A percentile compares a stretch with the other conserved stretches of the same genome.
These are phyloP conservation scores for Starmerella apis DNA, from an alignment of 805 yeast genomes.

Conservation along the genomic window DNA sequence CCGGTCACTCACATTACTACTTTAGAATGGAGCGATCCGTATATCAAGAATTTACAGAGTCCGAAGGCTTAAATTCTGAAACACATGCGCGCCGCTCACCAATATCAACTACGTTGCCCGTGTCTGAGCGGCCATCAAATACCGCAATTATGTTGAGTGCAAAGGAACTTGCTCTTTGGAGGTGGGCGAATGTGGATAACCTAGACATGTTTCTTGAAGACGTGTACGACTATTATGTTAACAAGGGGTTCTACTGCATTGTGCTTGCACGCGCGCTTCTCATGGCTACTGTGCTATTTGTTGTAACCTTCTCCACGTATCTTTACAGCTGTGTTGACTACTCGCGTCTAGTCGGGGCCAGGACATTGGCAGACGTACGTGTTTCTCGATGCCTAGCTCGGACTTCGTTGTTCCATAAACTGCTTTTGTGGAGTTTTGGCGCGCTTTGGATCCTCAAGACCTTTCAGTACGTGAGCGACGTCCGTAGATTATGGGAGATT, in stretches of 20 bases:
- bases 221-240: slow-evolving; percentile 70
- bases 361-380: slow-evolving; percentile 35
- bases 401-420: slow-evolving; percentile 42
- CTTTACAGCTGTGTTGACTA: slow-evolving; percentile 74
- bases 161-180: slow-evolving; percentile 74
- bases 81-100: background rate
- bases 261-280: slow-evolving; percentile 55
- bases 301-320: slow-evolving; percentile 67
- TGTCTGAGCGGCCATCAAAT: background rate
- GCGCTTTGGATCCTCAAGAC: slow-evolving; percentile 35
- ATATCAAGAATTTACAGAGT: slow-evolving; percentile 12
- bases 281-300: slow-evolving; percentile 64
- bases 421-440: slow-evolving; percentile 53
- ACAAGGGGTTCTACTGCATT: slow-evolving; percentile 78
- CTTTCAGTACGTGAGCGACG: slow-evolving; percentile 44
- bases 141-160: slow-evolving; percentile 37
- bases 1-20: too few species aligned
- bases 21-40: slow-evolving; percentile 17
- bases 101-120: background rate
- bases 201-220: slow-evolving; percentile 78
- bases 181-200: slow-evolving; percentile 94
- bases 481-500: slow-evolving; percentile 60
- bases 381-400: slow-evolving; percentile 41
- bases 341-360: slow-evolving; percentile 34
- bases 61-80: background rate